Conservation (phyloP, 169 alveolate genomes). For the Cryptosporidium parvum region DNA sequence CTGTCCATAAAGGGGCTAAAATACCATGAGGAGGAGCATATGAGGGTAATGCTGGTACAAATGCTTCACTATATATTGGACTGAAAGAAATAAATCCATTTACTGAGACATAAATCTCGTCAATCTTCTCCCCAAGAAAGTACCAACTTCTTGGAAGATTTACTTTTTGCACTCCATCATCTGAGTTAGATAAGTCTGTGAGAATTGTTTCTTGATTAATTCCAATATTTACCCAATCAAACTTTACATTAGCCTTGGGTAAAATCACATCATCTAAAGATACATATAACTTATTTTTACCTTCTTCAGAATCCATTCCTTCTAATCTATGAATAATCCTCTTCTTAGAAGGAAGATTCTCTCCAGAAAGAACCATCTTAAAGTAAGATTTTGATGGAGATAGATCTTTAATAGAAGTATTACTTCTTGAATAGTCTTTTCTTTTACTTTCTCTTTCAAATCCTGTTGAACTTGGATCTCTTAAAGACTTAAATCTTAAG, state of each 20-base stretch:
- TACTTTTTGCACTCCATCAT: slow-evolving; percentile 68
- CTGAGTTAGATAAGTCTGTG: slow-evolving; percentile 26
- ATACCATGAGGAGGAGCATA: slow-evolving; percentile 76
- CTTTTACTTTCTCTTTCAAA: background rate
- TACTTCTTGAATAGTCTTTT: background rate
- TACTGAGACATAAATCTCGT: slow-evolving; percentile 56
- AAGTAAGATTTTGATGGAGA: slow-evolving; percentile 57
- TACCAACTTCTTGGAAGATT: slow-evolving; percentile 44
- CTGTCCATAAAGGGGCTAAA: slow-evolving; percentile 72
- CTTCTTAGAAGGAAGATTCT: slow-evolving; percentile 36
- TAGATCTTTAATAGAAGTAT: slow-evolving; percentile 3
- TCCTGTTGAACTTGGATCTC: slow-evolving; percentile 4
- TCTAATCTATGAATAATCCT: slow-evolving; percentile 53
- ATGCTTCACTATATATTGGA: slow-evolving; percentile 70
- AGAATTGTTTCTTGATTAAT: slow-evolving; percentile 19
- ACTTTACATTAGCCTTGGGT: slow-evolving; percentile 4
- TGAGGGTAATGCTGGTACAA: slow-evolving; percentile 68
- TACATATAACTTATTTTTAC: background rate
- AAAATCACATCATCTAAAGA: slow-evolving; percentile 36
- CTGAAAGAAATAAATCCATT: slow-evolving; percentile 64
- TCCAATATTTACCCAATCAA: slow-evolving; percentile 31
- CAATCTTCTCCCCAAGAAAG: slow-evolving; percentile 42
- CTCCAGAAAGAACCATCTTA: slow-evolving; percentile 36
- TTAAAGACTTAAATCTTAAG: slow-evolving; percentile 38
- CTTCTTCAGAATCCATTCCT: slow-evolving; percentile 20